phyloP scores from a whole-genome alignment of 441 rosid genomes.

The Metrosideros polymorpha region DNA sequence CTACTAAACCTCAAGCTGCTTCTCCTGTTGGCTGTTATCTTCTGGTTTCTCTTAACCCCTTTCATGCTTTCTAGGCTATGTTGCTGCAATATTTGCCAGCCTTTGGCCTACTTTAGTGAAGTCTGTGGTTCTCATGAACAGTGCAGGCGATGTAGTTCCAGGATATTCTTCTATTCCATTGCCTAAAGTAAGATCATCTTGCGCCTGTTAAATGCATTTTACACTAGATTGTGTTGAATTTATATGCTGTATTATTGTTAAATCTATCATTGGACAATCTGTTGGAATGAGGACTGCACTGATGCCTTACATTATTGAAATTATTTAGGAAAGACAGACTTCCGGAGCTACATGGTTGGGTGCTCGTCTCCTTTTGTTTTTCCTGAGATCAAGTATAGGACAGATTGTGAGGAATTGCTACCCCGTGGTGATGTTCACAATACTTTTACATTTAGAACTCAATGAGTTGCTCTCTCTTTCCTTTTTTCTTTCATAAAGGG shows the following conservation, averaged over 20 bases:
- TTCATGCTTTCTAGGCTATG: constrained; percentile 44
- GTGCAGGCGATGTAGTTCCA: constrained; percentile 70
- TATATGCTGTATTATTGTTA: not conserved
- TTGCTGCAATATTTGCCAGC: constrained; percentile 48
- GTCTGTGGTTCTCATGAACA: constrained; percentile 63
- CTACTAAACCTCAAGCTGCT: not conserved
- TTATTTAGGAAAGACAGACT: constrained; percentile 47
- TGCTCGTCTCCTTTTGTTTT: constrained; percentile 57
- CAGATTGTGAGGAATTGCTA: constrained; percentile 61
- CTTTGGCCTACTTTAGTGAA: constrained; percentile 66
- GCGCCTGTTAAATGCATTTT: not conserved
- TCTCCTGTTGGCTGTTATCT: not conserved
- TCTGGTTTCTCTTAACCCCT: not conserved
- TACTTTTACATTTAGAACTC: not conserved
- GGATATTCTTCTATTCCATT: constrained; percentile 31
- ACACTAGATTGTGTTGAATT: not conserved
- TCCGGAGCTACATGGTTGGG: constrained; percentile 52
- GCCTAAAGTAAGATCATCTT: constrained; percentile 31
- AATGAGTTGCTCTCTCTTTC: not conserved
- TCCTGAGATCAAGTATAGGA: constrained; percentile 42
- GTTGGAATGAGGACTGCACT: not conserved
- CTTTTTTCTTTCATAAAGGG: not conserved
- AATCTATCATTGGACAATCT: not conserved
- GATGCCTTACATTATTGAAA: not conserved
- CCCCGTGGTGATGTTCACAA: constrained; percentile 46